phyloP scores from a whole-genome alignment of 768 basidiomycete species.

The Russula emetica region DNA sequence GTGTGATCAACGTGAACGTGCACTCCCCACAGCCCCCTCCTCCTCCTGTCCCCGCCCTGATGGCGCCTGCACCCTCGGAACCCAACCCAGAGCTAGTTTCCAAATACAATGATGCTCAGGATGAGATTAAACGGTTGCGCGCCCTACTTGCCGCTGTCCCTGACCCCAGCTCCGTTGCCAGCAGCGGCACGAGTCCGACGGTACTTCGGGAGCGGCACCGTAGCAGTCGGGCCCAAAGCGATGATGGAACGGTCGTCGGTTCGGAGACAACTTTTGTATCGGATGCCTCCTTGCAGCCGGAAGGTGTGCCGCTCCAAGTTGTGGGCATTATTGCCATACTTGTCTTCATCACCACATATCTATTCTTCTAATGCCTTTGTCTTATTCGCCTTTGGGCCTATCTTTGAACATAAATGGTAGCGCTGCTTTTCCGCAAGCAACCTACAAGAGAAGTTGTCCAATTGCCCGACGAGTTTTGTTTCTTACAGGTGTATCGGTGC shows the following conservation, averaged over 20 bases:
- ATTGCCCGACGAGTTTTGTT: neutral
- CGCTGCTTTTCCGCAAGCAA: conserved; percentile 10
- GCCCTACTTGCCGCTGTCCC: conserved; percentile 56
- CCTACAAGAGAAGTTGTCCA: conserved; percentile 7
- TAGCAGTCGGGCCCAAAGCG: conserved; percentile 47
- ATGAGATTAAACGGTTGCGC: conserved; percentile 63
- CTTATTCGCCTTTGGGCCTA: conserved; percentile 10
- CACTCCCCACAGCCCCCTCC: conserved; percentile 34
- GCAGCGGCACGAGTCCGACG: conserved; percentile 38
- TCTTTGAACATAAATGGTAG: conserved; percentile 14
- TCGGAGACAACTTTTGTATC: conserved; percentile 64
- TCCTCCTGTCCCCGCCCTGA: conserved; percentile 32
- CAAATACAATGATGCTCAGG: conserved; percentile 60
- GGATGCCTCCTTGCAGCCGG: conserved; percentile 56
- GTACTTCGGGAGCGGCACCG: conserved; percentile 55
- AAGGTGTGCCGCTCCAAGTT: conserved; percentile 91
- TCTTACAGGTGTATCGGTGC: conserved; percentile 22
- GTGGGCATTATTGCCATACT: conserved; percentile 86
- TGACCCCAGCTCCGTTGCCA: conserved; percentile 44
- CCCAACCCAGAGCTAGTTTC: conserved; percentile 50
- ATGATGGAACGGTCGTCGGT: conserved; percentile 42
- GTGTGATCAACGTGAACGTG: conserved; percentile 47
- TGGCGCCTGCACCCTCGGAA: conserved; percentile 33
- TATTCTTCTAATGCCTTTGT: conserved; percentile 74
- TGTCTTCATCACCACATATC: conserved; percentile 94